These are phyloP conservation scores for Aspergillus wentii DNA, from an alignment of 495 filamentous ascomycete species.

Conservation along the genomic window DNA sequence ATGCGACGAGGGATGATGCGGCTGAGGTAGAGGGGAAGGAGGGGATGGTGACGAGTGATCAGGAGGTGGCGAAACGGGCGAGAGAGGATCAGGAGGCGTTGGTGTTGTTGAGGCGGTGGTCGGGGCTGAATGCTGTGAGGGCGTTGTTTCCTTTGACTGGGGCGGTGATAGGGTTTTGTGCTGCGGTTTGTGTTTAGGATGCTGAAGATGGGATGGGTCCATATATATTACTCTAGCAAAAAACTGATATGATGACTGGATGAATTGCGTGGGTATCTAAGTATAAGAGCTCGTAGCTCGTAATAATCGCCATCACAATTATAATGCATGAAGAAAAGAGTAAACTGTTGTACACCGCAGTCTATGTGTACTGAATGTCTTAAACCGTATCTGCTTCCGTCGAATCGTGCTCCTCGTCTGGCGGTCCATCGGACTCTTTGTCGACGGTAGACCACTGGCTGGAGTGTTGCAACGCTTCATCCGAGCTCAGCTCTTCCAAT, in stretches of 20 bases:
- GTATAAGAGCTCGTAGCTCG: background rate
- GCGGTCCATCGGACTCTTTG: conserved; percentile 14
- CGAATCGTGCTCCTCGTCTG: conserved; percentile 5
- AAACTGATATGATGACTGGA: too few relatives aligned
- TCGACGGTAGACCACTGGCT: conserved; percentile 34
- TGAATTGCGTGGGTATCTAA: conserved; percentile 12
- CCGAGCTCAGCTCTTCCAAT: conserved; percentile 24
- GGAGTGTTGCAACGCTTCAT: conserved; percentile 32
- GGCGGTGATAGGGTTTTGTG: conserved; percentile 16
- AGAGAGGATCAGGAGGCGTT: conserved; percentile 17
- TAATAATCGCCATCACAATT: background rate
- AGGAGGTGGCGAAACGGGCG: conserved; percentile 16
- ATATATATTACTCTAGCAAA: too few relatives aligned
- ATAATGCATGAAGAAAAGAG: conserved; percentile 1
- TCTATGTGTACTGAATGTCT: background rate
- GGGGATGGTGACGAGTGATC: conserved; percentile 10
- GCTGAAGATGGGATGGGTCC: background rate
- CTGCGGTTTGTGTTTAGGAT: conserved; percentile 8
- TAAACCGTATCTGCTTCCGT: background rate
- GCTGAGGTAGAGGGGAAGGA: conserved; percentile 9
- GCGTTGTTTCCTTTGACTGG: conserved; percentile 16
- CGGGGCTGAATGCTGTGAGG: conserved; percentile 14
- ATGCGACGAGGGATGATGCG: conserved; percentile 19
- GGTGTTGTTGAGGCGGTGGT: conserved; percentile 16
- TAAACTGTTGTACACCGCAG: too few relatives aligned